Conservation (phyloP, 345 rosid species). For the Populus alba region DNA sequence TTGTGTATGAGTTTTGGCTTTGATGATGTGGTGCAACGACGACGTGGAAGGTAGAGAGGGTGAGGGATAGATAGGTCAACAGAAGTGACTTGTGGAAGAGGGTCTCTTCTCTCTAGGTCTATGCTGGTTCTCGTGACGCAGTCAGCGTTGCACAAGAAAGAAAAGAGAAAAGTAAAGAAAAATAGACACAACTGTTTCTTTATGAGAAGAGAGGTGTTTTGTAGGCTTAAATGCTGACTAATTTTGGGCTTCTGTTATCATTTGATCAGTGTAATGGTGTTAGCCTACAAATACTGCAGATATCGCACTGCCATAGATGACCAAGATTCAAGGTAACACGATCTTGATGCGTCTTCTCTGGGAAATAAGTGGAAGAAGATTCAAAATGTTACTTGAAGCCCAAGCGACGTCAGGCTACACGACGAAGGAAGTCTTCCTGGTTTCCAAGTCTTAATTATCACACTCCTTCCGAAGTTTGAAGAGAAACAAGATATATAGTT, state of each 20-base stretch:
- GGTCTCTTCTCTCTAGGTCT: not conserved
- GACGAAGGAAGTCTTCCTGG: no score
- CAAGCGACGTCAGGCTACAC: no score
- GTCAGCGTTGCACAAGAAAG: not conserved
- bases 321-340: not conserved
- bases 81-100: conserved; percentile 16
- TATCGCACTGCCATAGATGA: not conserved
- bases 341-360: not conserved
- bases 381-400: no score
- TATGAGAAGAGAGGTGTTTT: not conserved
- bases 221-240: conserved; percentile 30
- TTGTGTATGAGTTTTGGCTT: conserved; percentile 4
- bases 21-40: conserved; percentile 12
- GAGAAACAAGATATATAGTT: no score
- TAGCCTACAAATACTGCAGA: not conserved
- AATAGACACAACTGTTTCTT: not conserved
- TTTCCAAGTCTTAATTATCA: no score
- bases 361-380: not conserved
- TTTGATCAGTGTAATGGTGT: no score
- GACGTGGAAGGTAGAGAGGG: conserved; percentile 1
- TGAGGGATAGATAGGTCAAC: not conserved
- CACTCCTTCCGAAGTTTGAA: no score
- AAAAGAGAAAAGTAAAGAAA: not conserved
- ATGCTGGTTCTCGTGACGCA: conserved; percentile 4
- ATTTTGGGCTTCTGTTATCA: not conserved